Base-by-base conservation (phyloP, 2,329 filamentous ascomycete genomes). In the Penicillium janthinellum region DNA sequence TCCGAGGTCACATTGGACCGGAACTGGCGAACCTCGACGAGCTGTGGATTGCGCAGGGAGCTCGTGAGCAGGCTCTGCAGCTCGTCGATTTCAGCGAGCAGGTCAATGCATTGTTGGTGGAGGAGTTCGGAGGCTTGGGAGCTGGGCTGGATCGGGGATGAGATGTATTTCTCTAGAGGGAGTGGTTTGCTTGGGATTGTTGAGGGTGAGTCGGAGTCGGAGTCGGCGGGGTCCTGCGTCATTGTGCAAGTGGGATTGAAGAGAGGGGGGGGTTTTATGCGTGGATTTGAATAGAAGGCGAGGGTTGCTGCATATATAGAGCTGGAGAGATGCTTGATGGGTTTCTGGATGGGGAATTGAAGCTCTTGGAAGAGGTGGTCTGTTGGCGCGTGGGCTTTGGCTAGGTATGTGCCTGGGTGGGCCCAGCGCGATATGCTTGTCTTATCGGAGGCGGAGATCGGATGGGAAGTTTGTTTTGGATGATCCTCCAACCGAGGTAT, bases 11-110 rank as follows among this genome's bases (percentile, higher is more conserved):
- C 70, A 15, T 75, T 79, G 11, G 76, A 78, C 42, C 77, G 80
- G 61, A 85, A 82, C 31, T 79, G 77, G 11, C 82, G 77, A 49
- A 83, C 69, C 61, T 85, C 83, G 6, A 84, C 78, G 17, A 74
- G 69, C 57, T 81, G 77, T 15, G 81, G 79, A 58, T 79, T 78
- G 37, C 78, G 78, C 42, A 76, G 71, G 4, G 70, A 71, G n/a
- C 71, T 53, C 38, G 71, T 70, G 45, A 84, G 69, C 50, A 78
- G 74, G 15, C 68, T 55, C 62, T 80, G 76, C 60, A 83, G 80
- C 34, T 76, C 64, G 49, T 79, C 75, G 15, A 84, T 66, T 64
- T 84, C 82, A 15, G 70, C 62, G 35, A 83, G 71, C 8, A 84
- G 72, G 4, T 66, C 62, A 20, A 70, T 70, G 61, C 78, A 81